Conservation (phyloP, 2,329 filamentous ascomycete genomes). For the Trichoderma atrobrunneum region DNA sequence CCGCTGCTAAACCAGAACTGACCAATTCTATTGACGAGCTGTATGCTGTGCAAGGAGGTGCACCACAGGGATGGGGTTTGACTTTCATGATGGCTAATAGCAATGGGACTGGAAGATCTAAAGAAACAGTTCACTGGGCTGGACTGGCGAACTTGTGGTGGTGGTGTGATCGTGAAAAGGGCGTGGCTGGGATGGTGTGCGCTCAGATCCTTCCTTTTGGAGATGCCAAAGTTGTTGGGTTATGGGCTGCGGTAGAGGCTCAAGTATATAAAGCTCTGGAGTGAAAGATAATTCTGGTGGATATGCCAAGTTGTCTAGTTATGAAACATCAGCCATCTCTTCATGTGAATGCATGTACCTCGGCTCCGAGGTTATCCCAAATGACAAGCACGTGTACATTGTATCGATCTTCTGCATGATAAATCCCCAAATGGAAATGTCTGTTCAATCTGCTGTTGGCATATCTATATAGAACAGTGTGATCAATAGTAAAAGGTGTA, state of each 20-base stretch:
- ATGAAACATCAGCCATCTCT: no score
- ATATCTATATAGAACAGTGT: no score
- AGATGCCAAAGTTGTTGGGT: background rate
- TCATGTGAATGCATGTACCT: no score
- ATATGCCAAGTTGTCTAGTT: background rate
- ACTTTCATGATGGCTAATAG: conserved; percentile 6
- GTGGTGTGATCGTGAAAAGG: conserved; percentile 11
- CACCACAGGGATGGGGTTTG: conserved; percentile 7
- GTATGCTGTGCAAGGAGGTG: background rate
- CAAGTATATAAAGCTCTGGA: conserved; percentile 4
- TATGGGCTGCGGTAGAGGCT: background rate
- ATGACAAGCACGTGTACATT: no score
- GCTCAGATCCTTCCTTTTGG: conserved; percentile 1
- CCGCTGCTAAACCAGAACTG: background rate
- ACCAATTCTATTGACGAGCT: background rate
- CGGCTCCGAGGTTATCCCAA: no score
- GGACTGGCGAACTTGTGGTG: conserved; percentile 1
- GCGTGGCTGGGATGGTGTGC: conserved; percentile 7
- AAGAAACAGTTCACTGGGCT: background rate
- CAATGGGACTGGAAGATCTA: background rate
- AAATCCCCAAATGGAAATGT: no score
- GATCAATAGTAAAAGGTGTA: no score
- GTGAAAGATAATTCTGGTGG: background rate
- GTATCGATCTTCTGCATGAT: no score
- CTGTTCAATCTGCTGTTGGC: no score